Percentiles rank a stretch among this genome's conserved stretches.
Conservation (phyloP, 2,329 filamentous ascomycete genomes). For the Penicillium sp. region DNA sequence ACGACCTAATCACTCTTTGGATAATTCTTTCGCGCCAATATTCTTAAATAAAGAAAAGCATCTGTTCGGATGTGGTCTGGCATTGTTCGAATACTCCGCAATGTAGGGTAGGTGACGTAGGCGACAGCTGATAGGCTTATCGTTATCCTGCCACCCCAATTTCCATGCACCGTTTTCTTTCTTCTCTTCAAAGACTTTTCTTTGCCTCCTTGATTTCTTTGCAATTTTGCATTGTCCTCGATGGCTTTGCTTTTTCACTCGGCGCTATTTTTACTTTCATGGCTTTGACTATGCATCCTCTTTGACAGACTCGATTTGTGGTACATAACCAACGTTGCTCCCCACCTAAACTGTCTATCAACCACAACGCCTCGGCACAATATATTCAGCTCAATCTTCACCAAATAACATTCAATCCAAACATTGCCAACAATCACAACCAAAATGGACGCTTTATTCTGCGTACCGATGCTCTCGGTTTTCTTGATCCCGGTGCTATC, state of each 20-base stretch:
- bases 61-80: no score
- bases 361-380: background rate
- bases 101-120: constrained; percentile 21
- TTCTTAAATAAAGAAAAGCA: background rate
- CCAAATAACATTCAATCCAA: background rate
- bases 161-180: background rate
- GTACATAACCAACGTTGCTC: background rate
- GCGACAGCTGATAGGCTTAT: constrained; percentile 5
- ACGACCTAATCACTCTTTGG: background rate
- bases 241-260: background rate
- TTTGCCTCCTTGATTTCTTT: background rate
- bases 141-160: constrained; percentile 18
- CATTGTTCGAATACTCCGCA: background rate
- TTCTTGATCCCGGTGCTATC: constrained; percentile 45
- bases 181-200: background rate
- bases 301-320: background rate
- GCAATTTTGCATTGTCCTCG: background rate
- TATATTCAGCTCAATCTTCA: constrained; percentile 2
- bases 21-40: background rate
- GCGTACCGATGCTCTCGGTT: constrained; percentile 31
- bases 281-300: background rate
- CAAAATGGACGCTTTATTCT: constrained; percentile 56
- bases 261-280: background rate
- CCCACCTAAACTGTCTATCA: background rate
- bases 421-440: background rate